Conservation (phyloP, 2,329 filamentous ascomycete genomes). For the Fusarium luffae region DNA sequence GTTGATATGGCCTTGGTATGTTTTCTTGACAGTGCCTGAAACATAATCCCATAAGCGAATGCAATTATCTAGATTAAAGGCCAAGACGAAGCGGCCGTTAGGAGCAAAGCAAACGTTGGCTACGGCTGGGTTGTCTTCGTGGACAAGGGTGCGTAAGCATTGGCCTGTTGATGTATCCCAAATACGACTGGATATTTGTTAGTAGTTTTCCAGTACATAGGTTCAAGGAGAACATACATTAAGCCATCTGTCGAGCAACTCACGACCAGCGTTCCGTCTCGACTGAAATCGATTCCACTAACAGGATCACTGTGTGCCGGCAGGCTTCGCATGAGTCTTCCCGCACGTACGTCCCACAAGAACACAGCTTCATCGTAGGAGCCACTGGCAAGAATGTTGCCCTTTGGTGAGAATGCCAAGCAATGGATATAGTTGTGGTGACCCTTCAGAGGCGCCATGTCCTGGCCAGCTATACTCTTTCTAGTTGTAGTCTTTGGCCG, state of each 20-base stretch:
- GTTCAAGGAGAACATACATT: constrained; percentile 65
- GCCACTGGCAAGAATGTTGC: constrained; percentile 94
- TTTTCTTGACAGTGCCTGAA: constrained; percentile 91
- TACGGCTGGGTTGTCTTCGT: constrained; percentile 94
- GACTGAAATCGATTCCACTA: constrained; percentile 89
- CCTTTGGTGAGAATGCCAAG: constrained; percentile 95
- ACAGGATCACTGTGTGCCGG: constrained; percentile 97
- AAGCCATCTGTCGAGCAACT: constrained; percentile 92
- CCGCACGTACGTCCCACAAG: constrained; percentile 93
- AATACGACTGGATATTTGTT: constrained; percentile 69
- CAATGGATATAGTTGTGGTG: constrained; percentile 98
- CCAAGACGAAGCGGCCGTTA: constrained; percentile 92
- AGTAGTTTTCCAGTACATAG: constrained; percentile 13
- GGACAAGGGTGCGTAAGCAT: constrained; percentile 91
- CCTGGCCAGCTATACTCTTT: constrained; percentile 51
- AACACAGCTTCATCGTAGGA: constrained; percentile 98
- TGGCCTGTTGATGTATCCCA: constrained; percentile 98
- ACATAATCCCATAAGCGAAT: constrained; percentile 96
- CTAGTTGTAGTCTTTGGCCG: constrained; percentile 62
- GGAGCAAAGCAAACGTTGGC: constrained; percentile 91
- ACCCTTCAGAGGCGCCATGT: constrained; percentile 73
- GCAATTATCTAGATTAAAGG: constrained; percentile 90
- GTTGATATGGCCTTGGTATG: constrained; percentile 93
- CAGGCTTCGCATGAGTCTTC: constrained; percentile 86
- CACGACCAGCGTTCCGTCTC: constrained; percentile 90